Evolutionary conservation across 495 filamentous ascomycete species (phyloP), one percentile per base, ranked within the genome.

Genomic region (Evansstolkia leycettana): DNA sequence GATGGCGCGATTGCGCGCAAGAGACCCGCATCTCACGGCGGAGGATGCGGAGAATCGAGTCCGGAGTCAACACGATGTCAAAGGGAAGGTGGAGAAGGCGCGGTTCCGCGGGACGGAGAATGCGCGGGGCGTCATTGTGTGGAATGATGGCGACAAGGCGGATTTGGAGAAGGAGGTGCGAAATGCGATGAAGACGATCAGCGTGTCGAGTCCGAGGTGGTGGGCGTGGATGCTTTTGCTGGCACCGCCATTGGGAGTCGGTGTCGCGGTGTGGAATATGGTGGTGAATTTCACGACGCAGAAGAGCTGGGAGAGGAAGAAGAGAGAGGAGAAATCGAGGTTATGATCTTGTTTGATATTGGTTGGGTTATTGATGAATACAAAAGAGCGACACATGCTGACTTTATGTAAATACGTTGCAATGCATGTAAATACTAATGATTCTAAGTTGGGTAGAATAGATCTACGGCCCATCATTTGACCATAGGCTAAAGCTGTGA

Each of bases 1-100:
- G 67, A 87, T 94, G 72, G 46, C 64, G 47, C 58, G 90, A 33
- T 50, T 98, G 34, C 62, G 73, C 43, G 73, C 67, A 19, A 55
- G 90, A 28, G 87, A 98, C 62, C 40, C 65, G 29, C 58, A 83
- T 58, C 53, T 95, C 16, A 80, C 64, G 8, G 67, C 58, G 12
- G 74, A 86, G 52, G 90, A 96, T 48, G 90, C 90, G 28, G 67
- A 73, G 67, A 81, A 83, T 39, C 58, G 92, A 9, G 83, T 98
- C 2, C 51, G 57, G 29, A 88, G 82, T 44, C 92, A 98, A 70
- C 80, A 77, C 36, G 80, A 86, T 60, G 77, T 92, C 34, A 68
- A 66, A 53, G 72, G 78, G 41, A 96, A 98, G 70, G 85, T 83
- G 29, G 63, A 62, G 48, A 62, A 82, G 59, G 77, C 75, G 25